A percentile compares a stretch with the other conserved stretches of the same genome.
Conservation (phyloP, 2,329 filamentous ascomycete species). For the Pseudomassariella vexata region DNA sequence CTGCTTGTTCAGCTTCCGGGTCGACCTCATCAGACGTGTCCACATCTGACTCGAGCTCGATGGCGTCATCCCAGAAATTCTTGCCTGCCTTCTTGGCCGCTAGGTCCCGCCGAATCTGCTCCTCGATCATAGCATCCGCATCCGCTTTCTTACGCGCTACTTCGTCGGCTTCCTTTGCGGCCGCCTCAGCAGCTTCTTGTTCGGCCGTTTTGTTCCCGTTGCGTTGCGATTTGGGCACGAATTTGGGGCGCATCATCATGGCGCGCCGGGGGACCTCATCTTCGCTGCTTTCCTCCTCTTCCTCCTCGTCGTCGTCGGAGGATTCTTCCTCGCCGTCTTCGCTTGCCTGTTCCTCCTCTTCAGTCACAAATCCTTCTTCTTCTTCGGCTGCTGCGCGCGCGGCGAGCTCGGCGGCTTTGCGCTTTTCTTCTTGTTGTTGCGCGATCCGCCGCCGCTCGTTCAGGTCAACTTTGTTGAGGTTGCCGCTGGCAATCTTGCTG, state of each 20-base stretch:
- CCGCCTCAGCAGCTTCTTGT: constrained; percentile 27
- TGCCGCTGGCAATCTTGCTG: constrained; percentile 46
- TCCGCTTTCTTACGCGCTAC: constrained; percentile 63
- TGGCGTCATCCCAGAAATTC: constrained; percentile 80
- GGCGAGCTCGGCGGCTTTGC: constrained; percentile 27
- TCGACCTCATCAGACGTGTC: constrained; percentile 87
- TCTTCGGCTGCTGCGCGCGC: constrained; percentile 3
- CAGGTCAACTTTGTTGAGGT: constrained; percentile 46
- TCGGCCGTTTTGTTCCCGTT: constrained; percentile 21
- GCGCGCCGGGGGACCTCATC: constrained; percentile 53
- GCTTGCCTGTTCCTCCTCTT: constrained; percentile 35
- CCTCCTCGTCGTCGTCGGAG: constrained; percentile 25
- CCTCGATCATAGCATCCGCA: constrained; percentile 76
- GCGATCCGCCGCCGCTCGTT: constrained; percentile 39
- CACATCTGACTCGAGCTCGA: constrained; percentile 65
- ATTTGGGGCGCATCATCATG: constrained; percentile 58
- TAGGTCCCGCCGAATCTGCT: constrained; percentile 78
- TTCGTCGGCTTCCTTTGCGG: constrained; percentile 46
- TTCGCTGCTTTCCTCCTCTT: constrained; percentile 39
- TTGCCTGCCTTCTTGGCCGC: constrained; percentile 69
- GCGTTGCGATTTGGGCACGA: constrained; percentile 55
- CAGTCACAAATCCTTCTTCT: constrained; percentile 59
- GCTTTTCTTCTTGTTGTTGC: constrained; percentile 39
- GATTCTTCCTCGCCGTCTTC: constrained; percentile 27
- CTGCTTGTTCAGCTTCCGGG: constrained; percentile 80